Evolutionary conservation across 2,329 filamentous ascomycete species (phyloP).

Genomic region (Fusarium sp.): DNA sequence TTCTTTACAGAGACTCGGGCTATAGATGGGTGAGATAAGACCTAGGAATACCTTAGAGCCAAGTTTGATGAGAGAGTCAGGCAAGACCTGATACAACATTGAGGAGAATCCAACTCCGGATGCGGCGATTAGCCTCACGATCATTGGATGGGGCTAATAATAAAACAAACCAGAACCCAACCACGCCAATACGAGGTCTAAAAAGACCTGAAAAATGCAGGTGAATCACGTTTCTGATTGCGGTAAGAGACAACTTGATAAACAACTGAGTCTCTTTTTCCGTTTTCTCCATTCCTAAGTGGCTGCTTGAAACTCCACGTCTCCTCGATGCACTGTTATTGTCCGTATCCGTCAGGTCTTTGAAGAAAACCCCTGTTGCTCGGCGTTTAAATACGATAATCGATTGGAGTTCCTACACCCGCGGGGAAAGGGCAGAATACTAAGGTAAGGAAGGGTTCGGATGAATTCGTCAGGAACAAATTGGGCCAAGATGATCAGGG

Average conservation of each 20-base stretch:
- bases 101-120: constrained; percentile 19
- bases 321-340: not conserved
- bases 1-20: not conserved
- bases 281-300: constrained; percentile 20
- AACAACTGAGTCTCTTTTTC: constrained; percentile 8
- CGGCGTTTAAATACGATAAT: constrained; percentile 32
- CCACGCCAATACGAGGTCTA: constrained; percentile 32
- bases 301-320: constrained; percentile 17
- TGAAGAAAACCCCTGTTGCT: constrained; percentile 25
- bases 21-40: not conserved
- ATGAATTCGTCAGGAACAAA: constrained; percentile 24
- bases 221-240: constrained; percentile 8
- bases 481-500: constrained; percentile 24
- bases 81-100: constrained; percentile 1
- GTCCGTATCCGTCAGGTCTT: constrained; percentile 29
- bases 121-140: constrained; percentile 21
- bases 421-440: constrained; percentile 9
- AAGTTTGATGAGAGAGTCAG: not conserved
- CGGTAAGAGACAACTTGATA: constrained; percentile 7
- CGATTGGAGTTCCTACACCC: constrained; percentile 30
- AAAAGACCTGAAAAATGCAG: not conserved
- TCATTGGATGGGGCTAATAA: constrained; percentile 28
- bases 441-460: not conserved
- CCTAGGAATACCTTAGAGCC: not conserved
- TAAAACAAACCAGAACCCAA: constrained; percentile 5